phyloP scores from a whole-genome alignment of 2,329 filamentous ascomycete genomes.

The Botrytis squamosa region DNA sequence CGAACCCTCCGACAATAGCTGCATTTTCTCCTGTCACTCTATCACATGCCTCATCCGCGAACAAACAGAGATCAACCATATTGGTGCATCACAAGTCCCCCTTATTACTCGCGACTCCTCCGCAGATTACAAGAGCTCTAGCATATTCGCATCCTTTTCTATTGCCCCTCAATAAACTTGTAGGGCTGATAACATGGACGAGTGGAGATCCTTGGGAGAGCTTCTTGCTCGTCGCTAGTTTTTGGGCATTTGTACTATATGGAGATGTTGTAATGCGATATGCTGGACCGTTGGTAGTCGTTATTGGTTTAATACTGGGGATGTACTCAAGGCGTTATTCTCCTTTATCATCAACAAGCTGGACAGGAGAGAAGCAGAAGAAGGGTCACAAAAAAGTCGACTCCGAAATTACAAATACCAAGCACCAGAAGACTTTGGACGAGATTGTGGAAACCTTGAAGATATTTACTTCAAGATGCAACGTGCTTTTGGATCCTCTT shows the following conservation, averaged over 20 bases:
- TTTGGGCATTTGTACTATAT: constrained; percentile 86
- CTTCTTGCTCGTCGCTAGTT: constrained; percentile 80
- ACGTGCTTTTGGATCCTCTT: constrained; percentile 86
- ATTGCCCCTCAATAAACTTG: constrained; percentile 80
- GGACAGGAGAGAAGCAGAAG: constrained; percentile 60
- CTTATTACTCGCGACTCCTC: constrained; percentile 86
- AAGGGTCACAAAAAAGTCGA: constrained; percentile 49
- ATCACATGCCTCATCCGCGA: constrained; percentile 59
- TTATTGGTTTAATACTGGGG: constrained; percentile 75
- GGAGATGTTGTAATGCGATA: constrained; percentile 79
- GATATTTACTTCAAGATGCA: constrained; percentile 86
- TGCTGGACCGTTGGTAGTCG: constrained; percentile 80
- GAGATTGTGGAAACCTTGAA: constrained; percentile 95
- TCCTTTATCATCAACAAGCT: constrained; percentile 81
- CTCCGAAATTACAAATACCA: constrained; percentile 61
- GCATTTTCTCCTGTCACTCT: constrained; percentile 85
- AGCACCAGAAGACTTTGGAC: constrained; percentile 90
- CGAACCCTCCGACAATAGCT: constrained; percentile 72
- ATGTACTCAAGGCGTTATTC: constrained; percentile 94
- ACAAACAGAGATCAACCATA: constrained; percentile 82
- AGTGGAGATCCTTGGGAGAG: constrained; percentile 95
- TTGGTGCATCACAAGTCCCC: constrained; percentile 97
- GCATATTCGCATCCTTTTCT: constrained; percentile 96
- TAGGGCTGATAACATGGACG: constrained; percentile 89
- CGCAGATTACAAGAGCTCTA: constrained; percentile 88